These are phyloP conservation scores for Hanseniaspora osmophila DNA, from an alignment of 805 yeast genomes.

Conservation along the genomic window DNA sequence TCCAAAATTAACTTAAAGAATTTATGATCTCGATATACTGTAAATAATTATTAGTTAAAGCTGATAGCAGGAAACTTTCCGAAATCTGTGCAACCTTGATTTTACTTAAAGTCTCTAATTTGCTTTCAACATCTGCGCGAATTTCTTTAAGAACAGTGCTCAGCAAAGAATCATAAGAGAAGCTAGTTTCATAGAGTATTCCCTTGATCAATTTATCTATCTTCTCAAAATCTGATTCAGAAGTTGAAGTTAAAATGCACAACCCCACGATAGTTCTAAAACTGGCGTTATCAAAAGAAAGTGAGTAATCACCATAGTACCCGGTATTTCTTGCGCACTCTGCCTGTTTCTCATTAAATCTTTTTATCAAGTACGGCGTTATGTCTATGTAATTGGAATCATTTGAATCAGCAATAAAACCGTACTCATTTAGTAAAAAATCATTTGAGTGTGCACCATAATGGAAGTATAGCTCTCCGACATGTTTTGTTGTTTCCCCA, in stretches of 20 bases:
- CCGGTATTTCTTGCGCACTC: conserved; percentile 35
- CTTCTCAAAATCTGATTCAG: neutral
- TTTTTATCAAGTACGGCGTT: conserved; percentile 26
- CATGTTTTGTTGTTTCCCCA: conserved; percentile 19
- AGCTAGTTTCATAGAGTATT: neutral
- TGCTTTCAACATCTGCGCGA: neutral
- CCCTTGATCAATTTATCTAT: conserved; percentile 25
- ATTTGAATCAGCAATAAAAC: conserved; percentile 45
- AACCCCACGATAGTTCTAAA: conserved; percentile 67
- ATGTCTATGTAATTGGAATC: conserved; percentile 63
- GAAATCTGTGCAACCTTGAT: neutral
- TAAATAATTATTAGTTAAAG: neutral
- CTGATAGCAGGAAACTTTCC: neutral
- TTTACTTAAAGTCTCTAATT: neutral
- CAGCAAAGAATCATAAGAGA: neutral
- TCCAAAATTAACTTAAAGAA: conserved; percentile 15
- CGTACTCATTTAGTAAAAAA: conserved; percentile 74
- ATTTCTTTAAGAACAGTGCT: conserved; percentile 1
- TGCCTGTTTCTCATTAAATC: conserved; percentile 20
- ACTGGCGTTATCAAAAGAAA: conserved; percentile 39
- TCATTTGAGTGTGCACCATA: conserved; percentile 87
- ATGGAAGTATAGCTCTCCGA: conserved; percentile 53
- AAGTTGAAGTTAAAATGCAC: conserved; percentile 27
- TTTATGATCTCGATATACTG: conserved; percentile 9
- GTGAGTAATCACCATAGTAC: conserved; percentile 65